Evolutionary conservation across 108 stramenopile species (phyloP).

Genomic region (Hondaea fermentalgiana): DNA sequence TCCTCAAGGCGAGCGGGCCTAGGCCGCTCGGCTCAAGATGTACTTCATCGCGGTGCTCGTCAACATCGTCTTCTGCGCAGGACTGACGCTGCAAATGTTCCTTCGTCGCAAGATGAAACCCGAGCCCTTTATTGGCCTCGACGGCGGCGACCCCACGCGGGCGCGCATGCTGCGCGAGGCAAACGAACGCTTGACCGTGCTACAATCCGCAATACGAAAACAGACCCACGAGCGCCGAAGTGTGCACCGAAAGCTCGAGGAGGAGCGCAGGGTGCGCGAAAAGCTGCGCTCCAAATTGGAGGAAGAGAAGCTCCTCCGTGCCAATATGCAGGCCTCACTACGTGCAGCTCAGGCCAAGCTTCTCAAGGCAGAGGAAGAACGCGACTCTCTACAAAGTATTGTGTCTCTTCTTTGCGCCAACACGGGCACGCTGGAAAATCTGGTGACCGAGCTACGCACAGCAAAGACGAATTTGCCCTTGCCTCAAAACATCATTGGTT

Average conservation of each 20-base stretch:
- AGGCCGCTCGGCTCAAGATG: background rate
- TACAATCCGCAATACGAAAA: background rate
- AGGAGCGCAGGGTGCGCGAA: background rate
- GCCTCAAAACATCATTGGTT: background rate
- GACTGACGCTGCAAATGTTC: constrained; percentile 13
- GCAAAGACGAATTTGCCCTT: background rate
- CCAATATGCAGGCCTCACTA: background rate
- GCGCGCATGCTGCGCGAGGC: background rate
- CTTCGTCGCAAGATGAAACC: background rate
- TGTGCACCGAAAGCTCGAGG: background rate
- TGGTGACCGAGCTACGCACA: background rate
- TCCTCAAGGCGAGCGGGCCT: no score
- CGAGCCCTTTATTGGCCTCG: background rate
- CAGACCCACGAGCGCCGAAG: background rate
- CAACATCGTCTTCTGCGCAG: background rate
- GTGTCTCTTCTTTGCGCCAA: background rate
- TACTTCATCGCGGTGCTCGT: background rate
- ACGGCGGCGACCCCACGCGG: background rate
- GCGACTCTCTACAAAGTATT: background rate
- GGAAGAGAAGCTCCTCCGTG: background rate
- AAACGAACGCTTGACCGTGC: background rate
- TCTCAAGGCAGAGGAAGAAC: background rate
- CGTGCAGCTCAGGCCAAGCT: background rate
- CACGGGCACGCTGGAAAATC: background rate
- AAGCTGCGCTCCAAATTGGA: background rate